Conservation (phyloP, 352 stramenopile species). For the Phytopythium helicoides region DNA sequence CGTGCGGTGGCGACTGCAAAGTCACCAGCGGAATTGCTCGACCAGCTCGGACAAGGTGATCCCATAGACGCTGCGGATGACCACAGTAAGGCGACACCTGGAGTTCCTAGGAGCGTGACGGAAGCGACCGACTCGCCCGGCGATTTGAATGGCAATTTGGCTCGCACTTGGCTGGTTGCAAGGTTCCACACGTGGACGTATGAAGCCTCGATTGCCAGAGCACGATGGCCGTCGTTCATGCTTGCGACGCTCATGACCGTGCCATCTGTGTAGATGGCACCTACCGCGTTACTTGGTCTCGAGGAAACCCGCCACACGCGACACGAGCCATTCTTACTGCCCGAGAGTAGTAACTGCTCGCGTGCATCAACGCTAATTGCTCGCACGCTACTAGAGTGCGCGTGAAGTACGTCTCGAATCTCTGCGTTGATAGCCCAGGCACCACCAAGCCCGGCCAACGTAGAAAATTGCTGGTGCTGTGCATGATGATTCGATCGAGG, state of each 20-base stretch:
- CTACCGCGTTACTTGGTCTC: conserved; percentile 30
- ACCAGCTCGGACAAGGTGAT: neutral
- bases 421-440: conserved; percentile 37
- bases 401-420: conserved; percentile 54
- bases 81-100: conserved; percentile 8
- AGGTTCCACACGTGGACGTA: conserved; percentile 71
- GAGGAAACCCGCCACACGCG: conserved; percentile 61
- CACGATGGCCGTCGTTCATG: conserved; percentile 25
- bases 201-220: conserved; percentile 36
- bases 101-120: conserved; percentile 21
- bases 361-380: conserved; percentile 50
- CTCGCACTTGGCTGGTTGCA: conserved; percentile 51
- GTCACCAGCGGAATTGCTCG: conserved; percentile 20
- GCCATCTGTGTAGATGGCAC: conserved; percentile 22
- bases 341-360: conserved; percentile 63
- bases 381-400: conserved; percentile 60
- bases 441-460: neutral
- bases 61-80: neutral
- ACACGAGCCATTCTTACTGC: conserved; percentile 74
- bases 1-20: conserved; percentile 50
- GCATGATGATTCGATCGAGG: neutral
- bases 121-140: conserved; percentile 40
- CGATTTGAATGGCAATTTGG: conserved; percentile 50
- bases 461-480: neutral
- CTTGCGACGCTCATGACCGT: conserved; percentile 21